Percentiles rank a stretch among this genome's conserved stretches.
phyloP scores from a whole-genome alignment of 2,329 filamentous ascomycete species.

The Calonectria henricotiae region DNA sequence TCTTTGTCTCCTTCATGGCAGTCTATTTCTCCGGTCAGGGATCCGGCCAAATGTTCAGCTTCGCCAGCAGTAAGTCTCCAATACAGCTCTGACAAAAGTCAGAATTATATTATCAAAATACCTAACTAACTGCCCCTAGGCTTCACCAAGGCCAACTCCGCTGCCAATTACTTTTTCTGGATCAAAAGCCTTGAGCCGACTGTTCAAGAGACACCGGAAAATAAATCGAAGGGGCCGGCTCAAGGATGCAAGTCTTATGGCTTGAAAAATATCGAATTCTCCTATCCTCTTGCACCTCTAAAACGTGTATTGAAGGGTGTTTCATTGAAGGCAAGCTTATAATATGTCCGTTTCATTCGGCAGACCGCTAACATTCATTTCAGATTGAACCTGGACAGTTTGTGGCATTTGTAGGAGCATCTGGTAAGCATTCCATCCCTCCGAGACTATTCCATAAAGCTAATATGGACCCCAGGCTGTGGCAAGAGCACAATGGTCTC shows the following conservation, averaged over 20 bases:
- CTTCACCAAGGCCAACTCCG: conserved; percentile 66
- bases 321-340: conserved; percentile 45
- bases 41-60: conserved; percentile 59
- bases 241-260: conserved; percentile 21
- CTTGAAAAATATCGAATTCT: conserved; percentile 18
- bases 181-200: conserved; percentile 46
- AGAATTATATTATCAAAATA: not conserved
- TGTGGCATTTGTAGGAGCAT: conserved; percentile 67
- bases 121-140: conserved; percentile 42
- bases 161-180: conserved; percentile 67
- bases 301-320: conserved; percentile 43
- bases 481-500: conserved; percentile 75
- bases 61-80: conserved; percentile 60
- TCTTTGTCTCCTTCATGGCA: conserved; percentile 67
- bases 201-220: conserved; percentile 12
- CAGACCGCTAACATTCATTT: not conserved
- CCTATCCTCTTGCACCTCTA: conserved; percentile 54
- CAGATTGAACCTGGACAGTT: conserved; percentile 60
- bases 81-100: not conserved
- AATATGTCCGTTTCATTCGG: not conserved
- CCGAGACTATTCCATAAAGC: not conserved
- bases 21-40: conserved; percentile 63
- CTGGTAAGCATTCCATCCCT: not conserved
- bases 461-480: conserved; percentile 50
- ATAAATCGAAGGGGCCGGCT: conserved; percentile 5